Base-by-base conservation (phyloP, 768 basidiomycete genomes). In the Naganishia vaughanmartiniae region DNA sequence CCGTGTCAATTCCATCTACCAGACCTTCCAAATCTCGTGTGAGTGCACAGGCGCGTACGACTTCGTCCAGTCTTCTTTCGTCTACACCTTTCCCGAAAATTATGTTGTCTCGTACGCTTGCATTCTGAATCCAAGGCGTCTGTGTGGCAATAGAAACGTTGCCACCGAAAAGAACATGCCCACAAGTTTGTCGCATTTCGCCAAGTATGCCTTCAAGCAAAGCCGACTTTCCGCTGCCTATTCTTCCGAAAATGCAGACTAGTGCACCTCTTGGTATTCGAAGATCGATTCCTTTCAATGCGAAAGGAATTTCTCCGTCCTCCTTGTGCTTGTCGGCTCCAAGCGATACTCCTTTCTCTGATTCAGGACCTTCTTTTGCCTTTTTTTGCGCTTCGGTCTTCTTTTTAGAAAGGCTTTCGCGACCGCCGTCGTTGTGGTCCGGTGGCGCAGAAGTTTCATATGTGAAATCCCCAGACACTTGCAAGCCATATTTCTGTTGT, bases 231-330 rank as follows among this genome's bases (percentile, higher is more conserved):
- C 81, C 81, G 4, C 72, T 67, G 5, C 81, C 81, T 15, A 81
- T 77, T 6, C 76, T 54, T 0, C 81, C 81, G 0, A 80, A 75
- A 30, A 81, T 68, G 39, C 76, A 77, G 0, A 78, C 76, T 14
- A 81, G 65, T 0, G 77, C 46, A 1, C 81, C 77, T 48, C 71
- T 51, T 0, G 72, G 73, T 12, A 78, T 72, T 6, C 63, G 42
- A 7, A 79, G 33, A 34, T 76, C 42, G 17, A 74, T 86, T 7
- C 87, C 81, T 0, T 82, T 81, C 14, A 88, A 86, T 4, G 85
- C 85, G 73, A 89, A 86, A 0, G 82, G 73, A 10, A 26, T 28
- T n/a, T 39, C 46, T 15, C 34, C 67, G 4, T 56, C 14, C 6
- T 34, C 54, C 33, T 53, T 66, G 36, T 58, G 26, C 28, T 45